Percentiles rank a stretch among this genome's conserved stretches.
Evolutionary conservation across 768 basidiomycete genomes (phyloP).

Genomic region (Dacryopinax spathularia): DNA sequence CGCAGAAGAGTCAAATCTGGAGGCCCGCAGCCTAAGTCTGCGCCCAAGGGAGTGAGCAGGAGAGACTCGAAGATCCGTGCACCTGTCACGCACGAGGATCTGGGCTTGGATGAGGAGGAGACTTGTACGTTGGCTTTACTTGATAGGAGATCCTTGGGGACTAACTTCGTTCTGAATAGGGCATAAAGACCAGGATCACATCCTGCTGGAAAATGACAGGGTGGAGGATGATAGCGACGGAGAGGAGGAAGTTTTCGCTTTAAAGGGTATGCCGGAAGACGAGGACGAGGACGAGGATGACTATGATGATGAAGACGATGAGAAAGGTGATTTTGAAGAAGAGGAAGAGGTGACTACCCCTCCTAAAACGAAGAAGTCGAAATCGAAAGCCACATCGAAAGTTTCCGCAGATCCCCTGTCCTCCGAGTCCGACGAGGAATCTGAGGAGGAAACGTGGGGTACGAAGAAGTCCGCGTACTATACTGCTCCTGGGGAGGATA

Average conservation of each 20-base stretch:
- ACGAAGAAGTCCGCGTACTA: conserved; percentile 68
- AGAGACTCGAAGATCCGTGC: background rate
- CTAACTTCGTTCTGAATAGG: conserved; percentile 31
- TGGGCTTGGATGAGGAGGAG: conserved; percentile 66
- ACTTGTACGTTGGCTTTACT: conserved; percentile 39
- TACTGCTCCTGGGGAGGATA: conserved; percentile 54
- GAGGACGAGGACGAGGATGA: conserved; percentile 23
- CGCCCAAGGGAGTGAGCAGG: background rate
- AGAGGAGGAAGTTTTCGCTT: conserved; percentile 70
- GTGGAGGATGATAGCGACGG: conserved; percentile 31
- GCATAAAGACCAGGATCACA: conserved; percentile 58
- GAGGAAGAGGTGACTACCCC: conserved; percentile 17
- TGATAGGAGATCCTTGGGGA: background rate
- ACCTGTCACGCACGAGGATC: conserved; percentile 36
- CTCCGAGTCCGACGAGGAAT: conserved; percentile 19
- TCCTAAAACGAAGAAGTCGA: conserved; percentile 21
- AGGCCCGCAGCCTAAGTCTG: background rate
- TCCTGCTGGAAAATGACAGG: conserved; percentile 54
- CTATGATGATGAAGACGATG: conserved; percentile 22
- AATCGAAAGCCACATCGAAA: conserved; percentile 17
- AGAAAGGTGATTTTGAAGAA: conserved; percentile 35
- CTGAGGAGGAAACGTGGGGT: conserved; percentile 58
- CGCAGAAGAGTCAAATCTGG: background rate
- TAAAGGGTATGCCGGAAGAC: conserved; percentile 36
- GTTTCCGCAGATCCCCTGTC: conserved; percentile 13